phyloP scores from a whole-genome alignment of 2,329 filamentous ascomycete genomes.

The Thelonectria discophora region DNA sequence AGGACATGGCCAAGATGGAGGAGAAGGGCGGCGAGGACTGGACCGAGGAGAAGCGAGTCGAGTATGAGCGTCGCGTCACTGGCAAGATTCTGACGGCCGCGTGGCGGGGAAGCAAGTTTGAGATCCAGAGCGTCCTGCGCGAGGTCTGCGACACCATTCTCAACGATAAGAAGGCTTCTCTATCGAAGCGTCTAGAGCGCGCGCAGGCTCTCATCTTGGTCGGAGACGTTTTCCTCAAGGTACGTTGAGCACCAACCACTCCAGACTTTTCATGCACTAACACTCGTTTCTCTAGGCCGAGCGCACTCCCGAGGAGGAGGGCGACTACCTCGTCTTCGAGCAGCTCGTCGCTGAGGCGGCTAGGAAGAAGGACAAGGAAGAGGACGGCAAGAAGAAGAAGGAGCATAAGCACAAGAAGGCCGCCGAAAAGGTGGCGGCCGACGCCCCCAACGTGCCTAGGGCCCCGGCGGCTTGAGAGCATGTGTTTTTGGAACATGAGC shows the following conservation, averaged over 20 bases:
- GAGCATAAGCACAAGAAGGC: constrained; percentile 54
- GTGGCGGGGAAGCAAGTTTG: constrained; percentile 95
- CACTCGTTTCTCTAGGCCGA: constrained; percentile 67
- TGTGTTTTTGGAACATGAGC: no score
- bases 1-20: constrained; percentile 97
- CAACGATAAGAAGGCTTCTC: constrained; percentile 78
- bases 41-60: constrained; percentile 96
- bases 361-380: constrained; percentile 91
- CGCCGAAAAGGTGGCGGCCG: constrained; percentile 40
- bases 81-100: constrained; percentile 98
- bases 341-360: constrained; percentile 97
- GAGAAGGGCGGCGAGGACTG: constrained; percentile 95
- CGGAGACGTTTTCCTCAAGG: constrained; percentile 89
- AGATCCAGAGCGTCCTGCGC: constrained; percentile 94
- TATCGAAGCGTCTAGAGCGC: constrained; percentile 87
- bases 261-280: constrained; percentile 3
- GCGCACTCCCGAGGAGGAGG: constrained; percentile 93
- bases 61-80: constrained; percentile 95
- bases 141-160: constrained; percentile 93
- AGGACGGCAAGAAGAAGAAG: constrained; percentile 72
- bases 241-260: constrained; percentile 51
- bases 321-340: constrained; percentile 98
- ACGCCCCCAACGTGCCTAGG: constrained; percentile 38
- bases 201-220: constrained; percentile 89
- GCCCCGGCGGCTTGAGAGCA: constrained; percentile 3